Evolutionary conservation across 116 monocot genomes (phyloP).

Genomic region (Cymodocea nodosa): DNA sequence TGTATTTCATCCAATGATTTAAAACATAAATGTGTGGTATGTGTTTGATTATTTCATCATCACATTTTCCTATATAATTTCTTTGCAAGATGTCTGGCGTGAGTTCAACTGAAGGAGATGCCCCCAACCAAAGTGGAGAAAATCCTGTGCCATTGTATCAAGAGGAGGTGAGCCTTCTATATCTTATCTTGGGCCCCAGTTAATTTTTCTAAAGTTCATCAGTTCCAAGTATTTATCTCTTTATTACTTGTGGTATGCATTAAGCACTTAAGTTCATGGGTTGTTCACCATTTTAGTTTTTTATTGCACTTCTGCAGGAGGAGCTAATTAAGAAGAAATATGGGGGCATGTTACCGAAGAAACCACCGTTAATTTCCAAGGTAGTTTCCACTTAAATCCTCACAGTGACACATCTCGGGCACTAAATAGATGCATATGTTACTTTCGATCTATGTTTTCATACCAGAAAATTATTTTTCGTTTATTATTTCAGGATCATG

Average conservation of each 20-base stretch:
- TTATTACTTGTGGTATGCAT: too few relatives aligned
- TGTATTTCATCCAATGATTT: too few relatives aligned
- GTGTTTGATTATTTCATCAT: too few relatives aligned
- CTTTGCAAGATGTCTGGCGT: too few relatives aligned
- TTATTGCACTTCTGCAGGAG: slow-evolving; percentile 34
- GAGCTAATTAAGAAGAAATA: slow-evolving; percentile 71
- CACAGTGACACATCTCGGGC: too few relatives aligned
- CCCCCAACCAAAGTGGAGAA: slow-evolving; percentile 9
- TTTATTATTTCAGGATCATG: slow-evolving; percentile 49
- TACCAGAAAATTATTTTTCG: neutral
- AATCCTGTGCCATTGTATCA: slow-evolving; percentile 36
- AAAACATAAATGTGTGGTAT: too few relatives aligned
- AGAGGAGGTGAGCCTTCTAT: slow-evolving; percentile 27
- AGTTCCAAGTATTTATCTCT: too few relatives aligned
- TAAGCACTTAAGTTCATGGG: neutral
- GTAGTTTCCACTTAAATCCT: slow-evolving; percentile 10
- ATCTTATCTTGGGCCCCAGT: too few relatives aligned
- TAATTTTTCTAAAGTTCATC: neutral
- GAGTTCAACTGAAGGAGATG: neutral
- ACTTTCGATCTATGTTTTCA: too few relatives aligned
- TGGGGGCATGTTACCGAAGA: slow-evolving; percentile 78
- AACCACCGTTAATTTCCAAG: slow-evolving; percentile 81
- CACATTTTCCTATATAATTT: too few relatives aligned
- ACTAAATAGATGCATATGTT: too few relatives aligned
- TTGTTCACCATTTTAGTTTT: neutral